Evolutionary conservation across 371 early-diverging fungal genomes (phyloP).

Genomic region (Circinella minor): DNA sequence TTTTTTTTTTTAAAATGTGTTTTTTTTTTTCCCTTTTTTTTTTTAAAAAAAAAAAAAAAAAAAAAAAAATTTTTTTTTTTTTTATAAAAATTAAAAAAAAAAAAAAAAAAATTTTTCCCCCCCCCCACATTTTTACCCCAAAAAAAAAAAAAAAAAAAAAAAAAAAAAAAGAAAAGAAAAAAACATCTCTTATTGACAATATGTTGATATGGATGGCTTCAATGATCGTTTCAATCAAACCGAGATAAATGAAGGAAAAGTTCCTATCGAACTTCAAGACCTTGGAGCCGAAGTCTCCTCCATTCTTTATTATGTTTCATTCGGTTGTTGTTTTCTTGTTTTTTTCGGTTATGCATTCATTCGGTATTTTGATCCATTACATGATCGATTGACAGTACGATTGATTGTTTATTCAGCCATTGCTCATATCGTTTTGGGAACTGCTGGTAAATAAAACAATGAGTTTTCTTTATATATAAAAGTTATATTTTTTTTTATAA

Average conservation of each 20-base stretch:
- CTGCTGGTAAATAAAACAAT: neutral
- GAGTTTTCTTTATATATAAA: no score
- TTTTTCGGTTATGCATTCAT: slow-evolving; percentile 18
- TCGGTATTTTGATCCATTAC: slow-evolving; percentile 2
- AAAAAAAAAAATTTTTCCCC: no score
- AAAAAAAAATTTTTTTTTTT: no score
- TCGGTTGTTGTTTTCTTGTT: slow-evolving; percentile 12
- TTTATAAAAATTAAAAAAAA: no score
- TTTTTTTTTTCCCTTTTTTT: no score
- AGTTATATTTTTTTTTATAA: no score
- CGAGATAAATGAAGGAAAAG: neutral
- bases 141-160: no score
- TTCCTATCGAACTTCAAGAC: slow-evolving; percentile 10
- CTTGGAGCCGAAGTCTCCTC: neutral
- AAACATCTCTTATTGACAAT: neutral
- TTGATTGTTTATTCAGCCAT: slow-evolving; percentile 19
- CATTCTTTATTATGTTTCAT: slow-evolving; percentile 18
- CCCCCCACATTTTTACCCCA: no score
- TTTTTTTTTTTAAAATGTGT: no score
- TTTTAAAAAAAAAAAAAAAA: no score
- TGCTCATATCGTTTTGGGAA: slow-evolving; percentile 15
- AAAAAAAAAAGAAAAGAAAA: neutral
- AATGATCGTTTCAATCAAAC: slow-evolving; percentile 6
- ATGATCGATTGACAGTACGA: slow-evolving; percentile 24
- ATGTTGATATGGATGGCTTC: slow-evolving; percentile 5